A percentile compares a stretch with the other conserved stretches of the same genome.
These are phyloP conservation scores for Boletus rubroflammeus DNA, from an alignment of 768 basidiomycete genomes.

Conservation along the genomic window DNA sequence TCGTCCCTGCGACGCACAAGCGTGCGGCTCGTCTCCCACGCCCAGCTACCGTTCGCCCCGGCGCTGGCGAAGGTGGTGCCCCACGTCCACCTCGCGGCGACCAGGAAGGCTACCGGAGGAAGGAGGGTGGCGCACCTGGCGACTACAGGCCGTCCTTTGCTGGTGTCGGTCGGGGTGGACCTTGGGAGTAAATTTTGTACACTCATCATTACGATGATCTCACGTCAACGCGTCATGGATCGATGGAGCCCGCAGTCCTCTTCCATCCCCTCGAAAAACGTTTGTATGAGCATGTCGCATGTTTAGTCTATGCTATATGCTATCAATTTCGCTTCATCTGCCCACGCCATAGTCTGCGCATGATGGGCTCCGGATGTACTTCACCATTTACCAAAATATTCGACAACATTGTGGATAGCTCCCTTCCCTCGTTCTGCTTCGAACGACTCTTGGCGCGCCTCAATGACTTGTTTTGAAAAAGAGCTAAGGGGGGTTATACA, in stretches of 20 bases:
- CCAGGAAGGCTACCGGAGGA: constrained; percentile 86
- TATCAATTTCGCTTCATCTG: constrained; percentile 3
- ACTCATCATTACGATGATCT: neutral
- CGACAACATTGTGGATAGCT: constrained; percentile 39
- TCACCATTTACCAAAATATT: constrained; percentile 39
- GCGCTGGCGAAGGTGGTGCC: constrained; percentile 69
- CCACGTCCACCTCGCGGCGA: constrained; percentile 88
- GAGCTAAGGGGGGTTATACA: constrained; percentile 32
- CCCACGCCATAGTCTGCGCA: too few relatives aligned
- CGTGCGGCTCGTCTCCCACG: constrained; percentile 87
- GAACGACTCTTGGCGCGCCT: constrained; percentile 34
- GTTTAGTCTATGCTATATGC: constrained; percentile 27
- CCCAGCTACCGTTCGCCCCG: constrained; percentile 69
- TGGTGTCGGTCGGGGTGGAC: constrained; percentile 85
- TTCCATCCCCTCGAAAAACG: constrained; percentile 12
- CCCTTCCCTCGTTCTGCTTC: constrained; percentile 2
- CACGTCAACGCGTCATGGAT: neutral
- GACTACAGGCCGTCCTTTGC: constrained; percentile 88
- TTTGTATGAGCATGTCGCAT: constrained; percentile 29
- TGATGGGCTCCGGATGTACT: neutral
- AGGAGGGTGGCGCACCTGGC: constrained; percentile 82
- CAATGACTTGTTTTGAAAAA: constrained; percentile 52
- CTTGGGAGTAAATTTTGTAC: constrained; percentile 50
- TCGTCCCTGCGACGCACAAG: constrained; percentile 97
- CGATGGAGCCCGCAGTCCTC: neutral